Evolutionary conservation across 1,284 basidiomycete genomes (phyloP), one percentile per base, ranked within the genome.

Genomic region (Peniophora sp.): DNA sequence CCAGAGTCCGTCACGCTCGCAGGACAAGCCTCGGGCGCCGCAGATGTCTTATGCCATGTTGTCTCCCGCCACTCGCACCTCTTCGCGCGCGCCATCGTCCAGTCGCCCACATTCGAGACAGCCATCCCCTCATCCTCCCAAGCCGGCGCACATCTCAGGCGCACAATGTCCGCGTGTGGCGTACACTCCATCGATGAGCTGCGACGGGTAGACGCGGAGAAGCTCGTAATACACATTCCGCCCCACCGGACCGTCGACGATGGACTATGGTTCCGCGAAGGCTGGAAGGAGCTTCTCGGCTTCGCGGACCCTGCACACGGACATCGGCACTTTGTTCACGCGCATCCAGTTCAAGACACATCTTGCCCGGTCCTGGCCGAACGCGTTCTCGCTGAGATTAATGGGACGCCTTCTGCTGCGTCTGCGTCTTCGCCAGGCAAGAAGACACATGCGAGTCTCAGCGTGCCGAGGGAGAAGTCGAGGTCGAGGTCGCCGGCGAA

Each of bases 31-130:
- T 76, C 85, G 20, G 87, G 87, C 20, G 86, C 81, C 27, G 76
- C 80, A 35, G 84, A 88, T 57, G 81, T 89, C 55, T 65, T 88
- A n/a, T 78, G 71, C 52, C 85, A 88, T 56, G 67, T 88, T 14
- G 74, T 84, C 50, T 88, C 85, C 3, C 65, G 68, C 24, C 68
- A 68, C n/a, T 61, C 64, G 3, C 83, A 80, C 20, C 62, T 85
- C 18, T 88, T 88, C 65, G 69, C 78, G 51, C 80, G 83, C 22
- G 78, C 81, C 11, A 82, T 87, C 57, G 64, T 83, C 23, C 85
- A 88, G 61, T 85, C 81, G 49, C 73, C 81, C 3, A 66, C 82
- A 24, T 65, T 83, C 53, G 83, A 87, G 27, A 68, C 73, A 51
- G 78, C 73, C 51, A 64, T 85, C 3, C 82, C 83, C 1, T 76